Conservation (phyloP, 2,329 filamentous ascomycete genomes). For the Podosphaera fusca region DNA sequence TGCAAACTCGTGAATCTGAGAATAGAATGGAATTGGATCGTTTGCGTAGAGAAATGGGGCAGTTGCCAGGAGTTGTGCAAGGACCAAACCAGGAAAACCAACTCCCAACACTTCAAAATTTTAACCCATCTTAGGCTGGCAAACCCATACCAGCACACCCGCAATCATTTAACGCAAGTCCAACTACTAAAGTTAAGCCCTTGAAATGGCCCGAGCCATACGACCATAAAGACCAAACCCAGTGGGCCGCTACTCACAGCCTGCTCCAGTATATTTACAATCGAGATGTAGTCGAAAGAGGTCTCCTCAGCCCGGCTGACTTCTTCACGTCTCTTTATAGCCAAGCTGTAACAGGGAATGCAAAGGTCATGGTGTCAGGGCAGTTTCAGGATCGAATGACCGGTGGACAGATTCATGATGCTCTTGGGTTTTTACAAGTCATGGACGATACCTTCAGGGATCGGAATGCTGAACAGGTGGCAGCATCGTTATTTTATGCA, state of each 20-base stretch:
- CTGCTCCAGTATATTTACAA: background rate
- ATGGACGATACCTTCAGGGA: background rate
- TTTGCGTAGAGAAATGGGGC: too few relatives aligned
- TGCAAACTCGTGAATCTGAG: too few relatives aligned
- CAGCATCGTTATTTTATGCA: background rate
- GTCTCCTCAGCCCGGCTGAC: background rate
- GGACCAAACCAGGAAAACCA: background rate
- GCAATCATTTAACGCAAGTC: background rate
- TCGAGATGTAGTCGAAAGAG: background rate
- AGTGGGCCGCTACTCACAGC: background rate
- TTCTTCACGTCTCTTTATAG: background rate
- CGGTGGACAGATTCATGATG: background rate
- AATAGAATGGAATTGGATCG: too few relatives aligned
- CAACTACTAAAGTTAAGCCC: background rate
- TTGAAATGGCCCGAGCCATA: background rate
- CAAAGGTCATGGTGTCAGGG: background rate
- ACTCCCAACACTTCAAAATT: background rate
- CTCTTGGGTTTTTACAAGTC: background rate
- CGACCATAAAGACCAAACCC: background rate
- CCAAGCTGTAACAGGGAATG: background rate
- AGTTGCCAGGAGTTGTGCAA: too few relatives aligned
- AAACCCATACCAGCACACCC: background rate
- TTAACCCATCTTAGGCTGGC: background rate
- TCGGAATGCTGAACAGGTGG: background rate
- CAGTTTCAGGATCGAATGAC: background rate